Evolutionary conservation across 306 rosid genomes (phyloP).

Genomic region (Cucumis melo): DNA sequence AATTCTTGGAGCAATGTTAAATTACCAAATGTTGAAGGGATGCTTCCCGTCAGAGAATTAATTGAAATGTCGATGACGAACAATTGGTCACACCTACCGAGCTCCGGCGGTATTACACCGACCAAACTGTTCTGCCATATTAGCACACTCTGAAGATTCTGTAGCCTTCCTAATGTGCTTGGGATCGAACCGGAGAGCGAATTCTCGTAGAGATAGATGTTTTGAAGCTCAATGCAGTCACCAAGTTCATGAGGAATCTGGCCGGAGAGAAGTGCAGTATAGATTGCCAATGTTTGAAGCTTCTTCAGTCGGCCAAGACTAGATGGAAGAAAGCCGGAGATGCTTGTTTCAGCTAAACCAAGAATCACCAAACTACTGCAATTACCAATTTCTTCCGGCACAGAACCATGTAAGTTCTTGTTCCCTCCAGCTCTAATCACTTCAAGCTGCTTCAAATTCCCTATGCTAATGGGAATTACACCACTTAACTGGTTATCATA

Average conservation of each 20-base stretch:
- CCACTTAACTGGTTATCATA: conserved; percentile 67
- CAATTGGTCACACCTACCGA: conserved; percentile 46
- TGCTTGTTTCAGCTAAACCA: conserved; percentile 80
- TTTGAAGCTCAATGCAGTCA: conserved; percentile 42
- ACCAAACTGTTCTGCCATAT: conserved; percentile 80
- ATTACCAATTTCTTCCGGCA: conserved; percentile 67
- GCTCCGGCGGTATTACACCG: conserved; percentile 65
- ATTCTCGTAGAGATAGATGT: conserved; percentile 59
- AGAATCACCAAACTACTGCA: conserved; percentile 48
- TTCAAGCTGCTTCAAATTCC: conserved; percentile 38
- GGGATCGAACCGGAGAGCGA: conserved; percentile 77
- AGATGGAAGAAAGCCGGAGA: conserved; percentile 60
- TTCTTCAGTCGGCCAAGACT: conserved; percentile 46
- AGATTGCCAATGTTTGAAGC: conserved; percentile 61
- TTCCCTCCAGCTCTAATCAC: conserved; percentile 80
- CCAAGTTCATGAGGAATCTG: conserved; percentile 66
- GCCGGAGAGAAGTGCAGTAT: conserved; percentile 69
- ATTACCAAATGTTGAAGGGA: conserved; percentile 52
- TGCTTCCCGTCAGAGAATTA: conserved; percentile 59
- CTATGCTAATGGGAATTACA: conserved; percentile 45
- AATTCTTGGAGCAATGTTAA: conserved; percentile 51
- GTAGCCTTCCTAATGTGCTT: conserved; percentile 39
- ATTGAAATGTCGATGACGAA: conserved; percentile 53
- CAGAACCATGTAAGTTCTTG: conserved; percentile 56
- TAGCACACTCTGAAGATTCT: conserved; percentile 43